Base-by-base conservation (phyloP, 352 stramenopile species). In the Phytopythium vexans region DNA sequence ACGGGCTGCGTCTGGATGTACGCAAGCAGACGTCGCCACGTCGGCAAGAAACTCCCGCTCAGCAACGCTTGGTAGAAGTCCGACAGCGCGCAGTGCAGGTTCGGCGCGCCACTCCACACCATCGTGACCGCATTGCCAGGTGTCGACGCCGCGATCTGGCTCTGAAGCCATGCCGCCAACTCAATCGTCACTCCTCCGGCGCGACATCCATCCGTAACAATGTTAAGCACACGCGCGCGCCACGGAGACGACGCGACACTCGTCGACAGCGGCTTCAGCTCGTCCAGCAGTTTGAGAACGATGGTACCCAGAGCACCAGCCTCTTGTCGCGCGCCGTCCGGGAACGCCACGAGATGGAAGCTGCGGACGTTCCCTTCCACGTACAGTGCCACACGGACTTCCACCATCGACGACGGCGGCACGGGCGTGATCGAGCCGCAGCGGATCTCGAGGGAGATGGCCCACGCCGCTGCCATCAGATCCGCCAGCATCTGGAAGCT, bases 371-470 rank as follows among this genome's bases (percentile, higher is more conserved):
- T 50, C 5, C 35, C 47, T 21, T 46, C 35, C 27, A 31, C 42
- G 31, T 54, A 66, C 40, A 72, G n/a, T 11, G 62, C 58, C 38
- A 67, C 37, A 1, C 60, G 66, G 33, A 82, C 61, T 12, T 71
- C 67, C 16, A 76, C 39, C n/a, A 48, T 45, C 41, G 72, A 58
- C 10, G 54, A 49, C 14, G 64, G 45, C 38, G 63, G 15, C 43
- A 11, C 37, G 36, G 33, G 60, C 10, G 41, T 47, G 11, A 5
- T 57, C 54, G 42, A 42, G 14, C 9, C 39, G 3, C 16, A 35
- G 36, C 68, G 64, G 21, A 85, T 46, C 6, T 60, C 64, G 21
- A 85, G 51, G 1, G 66, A 74, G 38, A 82, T 81, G 8, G 53
- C 56, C 71, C 63, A 76, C n/a, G 57, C 56, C 8, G 49, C 37